These are phyloP conservation scores for Neurospora sp. DNA, from an alignment of 495 filamentous ascomycete genomes.

Conservation along the genomic window DNA sequence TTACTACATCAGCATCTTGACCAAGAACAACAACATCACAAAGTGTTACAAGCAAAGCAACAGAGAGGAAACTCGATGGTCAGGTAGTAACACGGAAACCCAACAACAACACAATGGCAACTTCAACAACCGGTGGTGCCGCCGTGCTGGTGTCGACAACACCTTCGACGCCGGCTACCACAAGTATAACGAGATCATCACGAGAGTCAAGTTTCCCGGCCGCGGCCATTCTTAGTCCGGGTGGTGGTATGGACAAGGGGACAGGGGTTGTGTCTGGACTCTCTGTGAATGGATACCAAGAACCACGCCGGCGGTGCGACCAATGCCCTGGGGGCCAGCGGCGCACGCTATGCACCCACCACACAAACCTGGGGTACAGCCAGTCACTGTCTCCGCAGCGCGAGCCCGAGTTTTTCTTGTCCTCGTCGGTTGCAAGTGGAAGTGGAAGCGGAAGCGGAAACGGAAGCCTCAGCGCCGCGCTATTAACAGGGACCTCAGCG, in stretches of 20 bases:
- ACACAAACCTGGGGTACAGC: neutral
- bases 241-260: constrained; percentile 14
- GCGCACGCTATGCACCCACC: constrained; percentile 19
- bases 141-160: constrained; percentile 16
- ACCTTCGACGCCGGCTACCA: constrained; percentile 9
- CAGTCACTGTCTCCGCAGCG: constrained; percentile 3
- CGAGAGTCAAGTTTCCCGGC: neutral
- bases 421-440: neutral
- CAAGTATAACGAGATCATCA: neutral
- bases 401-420: neutral
- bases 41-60: neutral
- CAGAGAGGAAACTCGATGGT: constrained; percentile 12
- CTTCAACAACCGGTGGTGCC: constrained; percentile 15
- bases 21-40: neutral
- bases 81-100: constrained; percentile 2
- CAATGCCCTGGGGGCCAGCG: constrained; percentile 21
- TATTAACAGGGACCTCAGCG: neutral
- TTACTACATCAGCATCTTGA: neutral
- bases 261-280: neutral
- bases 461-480: constrained; percentile 20
- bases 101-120: constrained; percentile 10
- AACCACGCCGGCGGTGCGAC: constrained; percentile 18
- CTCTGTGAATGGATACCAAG: neutral
- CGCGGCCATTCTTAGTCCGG: neutral
- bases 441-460: constrained; percentile 14